phyloP scores from a whole-genome alignment of 108 stramenopile species.

The Pseudonitzschia multistriata region DNA sequence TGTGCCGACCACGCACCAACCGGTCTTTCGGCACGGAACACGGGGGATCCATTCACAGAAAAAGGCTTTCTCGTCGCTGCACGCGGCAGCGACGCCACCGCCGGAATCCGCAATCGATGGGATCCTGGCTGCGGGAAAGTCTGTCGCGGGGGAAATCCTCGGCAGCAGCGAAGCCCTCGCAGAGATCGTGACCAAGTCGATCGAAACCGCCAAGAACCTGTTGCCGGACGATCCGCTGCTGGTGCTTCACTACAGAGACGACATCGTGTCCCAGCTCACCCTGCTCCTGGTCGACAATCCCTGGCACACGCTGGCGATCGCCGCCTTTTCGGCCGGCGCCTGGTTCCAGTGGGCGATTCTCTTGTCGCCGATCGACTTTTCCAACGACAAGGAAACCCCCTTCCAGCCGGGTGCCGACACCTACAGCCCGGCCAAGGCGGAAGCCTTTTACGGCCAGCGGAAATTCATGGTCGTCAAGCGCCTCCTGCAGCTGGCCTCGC shows the following conservation, averaged over 20 bases:
- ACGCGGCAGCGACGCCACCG: neutral
- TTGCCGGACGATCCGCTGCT: neutral
- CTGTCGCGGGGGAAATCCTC: neutral
- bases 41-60: neutral
- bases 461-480: constrained; percentile 60
- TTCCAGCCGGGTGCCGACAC: constrained; percentile 56
- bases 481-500: constrained; percentile 43
- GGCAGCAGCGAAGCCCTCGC: neutral
- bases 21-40: neutral
- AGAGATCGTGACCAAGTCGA: neutral
- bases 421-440: constrained; percentile 51
- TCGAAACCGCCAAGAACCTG: neutral
- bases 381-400: constrained; percentile 39
- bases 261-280: neutral
- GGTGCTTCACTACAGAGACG: too few species aligned
- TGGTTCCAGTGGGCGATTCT: constrained; percentile 23
- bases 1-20: neutral
- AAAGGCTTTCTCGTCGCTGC: neutral
- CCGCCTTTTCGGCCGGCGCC: constrained; percentile 18
- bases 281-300: constrained; percentile 12
- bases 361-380: constrained; percentile 42
- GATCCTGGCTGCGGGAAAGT: neutral
- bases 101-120: neutral
- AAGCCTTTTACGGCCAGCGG: constrained; percentile 53
- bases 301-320: constrained; percentile 47